Percentiles rank a stretch among this genome's conserved stretches.
Conservation (phyloP, 2,329 filamentous ascomycete genomes). For the Exophiala sp. region DNA sequence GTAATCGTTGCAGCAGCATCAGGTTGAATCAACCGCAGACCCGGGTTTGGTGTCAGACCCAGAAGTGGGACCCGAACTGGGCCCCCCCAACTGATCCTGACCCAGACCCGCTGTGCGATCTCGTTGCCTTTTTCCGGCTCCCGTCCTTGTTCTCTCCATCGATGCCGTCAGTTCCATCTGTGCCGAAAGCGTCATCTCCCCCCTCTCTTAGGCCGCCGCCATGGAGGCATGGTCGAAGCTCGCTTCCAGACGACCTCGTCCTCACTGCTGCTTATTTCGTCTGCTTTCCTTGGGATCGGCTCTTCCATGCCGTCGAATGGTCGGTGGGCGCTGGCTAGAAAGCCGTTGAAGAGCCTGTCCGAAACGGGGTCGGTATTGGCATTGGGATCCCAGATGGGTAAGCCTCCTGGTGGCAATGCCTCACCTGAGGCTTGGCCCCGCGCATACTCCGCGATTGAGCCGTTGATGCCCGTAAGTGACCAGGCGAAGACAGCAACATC, state of each 20-base stretch:
- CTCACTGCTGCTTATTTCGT: constrained; percentile 24
- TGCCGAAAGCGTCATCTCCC: constrained; percentile 26
- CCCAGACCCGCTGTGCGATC: constrained; percentile 12
- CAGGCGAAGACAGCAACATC: constrained; percentile 86
- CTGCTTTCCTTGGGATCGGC: constrained; percentile 9
- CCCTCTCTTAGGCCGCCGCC: constrained; percentile 26
- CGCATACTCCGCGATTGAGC: constrained; percentile 60
- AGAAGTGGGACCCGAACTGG: constrained; percentile 9
- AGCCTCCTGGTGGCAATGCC: constrained; percentile 54
- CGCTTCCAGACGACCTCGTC: constrained; percentile 28
- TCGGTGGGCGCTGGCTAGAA: constrained; percentile 26
- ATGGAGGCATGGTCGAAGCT: constrained; percentile 20
- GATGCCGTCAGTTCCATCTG: constrained; percentile 13
- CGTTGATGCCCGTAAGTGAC: constrained; percentile 74
- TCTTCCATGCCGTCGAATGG: constrained; percentile 13
- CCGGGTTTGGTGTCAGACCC: constrained; percentile 13
- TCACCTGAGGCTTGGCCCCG: constrained; percentile 59
- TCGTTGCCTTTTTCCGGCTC: constrained; percentile 17
- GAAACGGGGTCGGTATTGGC: constrained; percentile 16
- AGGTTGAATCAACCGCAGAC: constrained; percentile 1
- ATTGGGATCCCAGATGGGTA: constrained; percentile 55
- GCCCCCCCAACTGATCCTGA: constrained; percentile 5
- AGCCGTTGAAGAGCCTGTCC: constrained; percentile 26
- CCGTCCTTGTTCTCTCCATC: constrained; percentile 20
- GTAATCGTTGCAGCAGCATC: neutral